Percentiles rank a stretch among this genome's conserved stretches.
Evolutionary conservation across 2,329 filamentous ascomycete species (phyloP).

Genomic region (Claviceps africana): DNA sequence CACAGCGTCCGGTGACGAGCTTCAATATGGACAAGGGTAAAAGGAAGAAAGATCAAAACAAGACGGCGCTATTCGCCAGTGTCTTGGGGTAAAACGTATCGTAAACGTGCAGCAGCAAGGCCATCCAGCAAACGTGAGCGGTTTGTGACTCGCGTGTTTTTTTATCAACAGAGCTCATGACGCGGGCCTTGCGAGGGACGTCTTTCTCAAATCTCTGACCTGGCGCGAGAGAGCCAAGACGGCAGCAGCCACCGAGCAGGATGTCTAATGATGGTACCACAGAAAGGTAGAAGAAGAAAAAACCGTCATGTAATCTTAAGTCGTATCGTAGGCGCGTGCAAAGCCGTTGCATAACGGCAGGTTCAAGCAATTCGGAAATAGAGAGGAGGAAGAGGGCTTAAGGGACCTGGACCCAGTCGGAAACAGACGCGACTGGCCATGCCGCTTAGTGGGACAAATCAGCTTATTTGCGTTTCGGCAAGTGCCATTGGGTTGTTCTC

Average conservation of each 20-base stretch:
- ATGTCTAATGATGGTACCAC: not conserved
- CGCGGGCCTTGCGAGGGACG: not conserved
- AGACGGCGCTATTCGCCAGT: not conserved
- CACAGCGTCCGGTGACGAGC: not conserved
- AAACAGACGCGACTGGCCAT: too few relatives aligned
- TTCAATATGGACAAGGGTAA: not conserved
- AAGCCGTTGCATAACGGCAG: too few relatives aligned
- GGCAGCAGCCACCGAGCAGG: not conserved
- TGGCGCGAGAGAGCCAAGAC: too few relatives aligned
- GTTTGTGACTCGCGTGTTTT: not conserved
- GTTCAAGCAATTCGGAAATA: too few relatives aligned
- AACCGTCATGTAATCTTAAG: not conserved
- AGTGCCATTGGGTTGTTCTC: too few relatives aligned
- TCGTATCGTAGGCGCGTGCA: too few relatives aligned
- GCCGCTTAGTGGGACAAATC: too few relatives aligned
- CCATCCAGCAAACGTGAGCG: not conserved
- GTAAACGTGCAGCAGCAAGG: not conserved
- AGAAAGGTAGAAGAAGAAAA: constrained; percentile 3
- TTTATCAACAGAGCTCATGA: not conserved
- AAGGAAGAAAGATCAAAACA: not conserved
- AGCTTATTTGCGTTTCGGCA: too few relatives aligned
- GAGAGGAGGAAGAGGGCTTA: too few relatives aligned
- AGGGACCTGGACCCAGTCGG: too few relatives aligned
- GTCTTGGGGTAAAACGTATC: not conserved
- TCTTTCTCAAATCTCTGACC: not conserved